A percentile compares a stretch with the other conserved stretches of the same genome.
Conservation (phyloP, 345 rosid genomes). For the Lepidium didymum region DNA sequence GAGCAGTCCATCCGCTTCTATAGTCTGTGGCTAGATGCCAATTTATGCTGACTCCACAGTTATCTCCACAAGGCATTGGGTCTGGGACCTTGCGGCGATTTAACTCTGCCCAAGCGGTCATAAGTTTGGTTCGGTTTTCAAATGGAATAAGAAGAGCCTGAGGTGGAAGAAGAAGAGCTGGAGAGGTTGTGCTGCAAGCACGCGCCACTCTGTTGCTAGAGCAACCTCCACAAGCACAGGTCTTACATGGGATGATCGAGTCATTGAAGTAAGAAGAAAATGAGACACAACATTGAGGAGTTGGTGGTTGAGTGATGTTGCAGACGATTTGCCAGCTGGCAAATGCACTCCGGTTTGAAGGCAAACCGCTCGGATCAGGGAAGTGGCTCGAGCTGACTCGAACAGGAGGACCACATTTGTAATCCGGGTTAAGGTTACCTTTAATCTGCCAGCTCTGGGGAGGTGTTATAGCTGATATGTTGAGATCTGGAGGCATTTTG, state of each 20-base stretch:
- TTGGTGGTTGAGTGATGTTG: slow-evolving; percentile 65
- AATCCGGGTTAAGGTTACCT: slow-evolving; percentile 79
- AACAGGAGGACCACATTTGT: slow-evolving; percentile 75
- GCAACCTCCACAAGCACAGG: slow-evolving; percentile 78
- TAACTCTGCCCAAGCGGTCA: slow-evolving; percentile 59
- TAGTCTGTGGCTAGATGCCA: slow-evolving; percentile 83
- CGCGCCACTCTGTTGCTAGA: slow-evolving; percentile 45
- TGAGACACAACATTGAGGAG: slow-evolving; percentile 80
- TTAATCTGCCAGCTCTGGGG: slow-evolving; percentile 85
- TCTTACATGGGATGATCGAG: slow-evolving; percentile 71
- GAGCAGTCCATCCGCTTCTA: slow-evolving; percentile 75
- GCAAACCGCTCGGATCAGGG: slow-evolving; percentile 64
- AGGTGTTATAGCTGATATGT: slow-evolving; percentile 56
- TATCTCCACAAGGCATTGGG: slow-evolving; percentile 84
- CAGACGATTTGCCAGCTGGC: slow-evolving; percentile 98
- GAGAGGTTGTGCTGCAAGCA: slow-evolving; percentile 63
- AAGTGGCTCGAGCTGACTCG: slow-evolving; percentile 74
- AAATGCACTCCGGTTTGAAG: slow-evolving; percentile 52
- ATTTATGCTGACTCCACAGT: slow-evolving; percentile 89
- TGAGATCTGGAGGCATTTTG: slow-evolving; percentile 89
- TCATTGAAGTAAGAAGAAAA: slow-evolving; percentile 92
- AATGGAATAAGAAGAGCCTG: slow-evolving; percentile 80
- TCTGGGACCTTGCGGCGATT: slow-evolving; percentile 54
- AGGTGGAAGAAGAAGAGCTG: slow-evolving; percentile 73
- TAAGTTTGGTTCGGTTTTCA: slow-evolving; percentile 63